Percentiles rank a stretch among this genome's conserved stretches.
Evolutionary conservation across 495 filamentous ascomycete species (phyloP).

Genomic region (Lasiosphaeria ovina): DNA sequence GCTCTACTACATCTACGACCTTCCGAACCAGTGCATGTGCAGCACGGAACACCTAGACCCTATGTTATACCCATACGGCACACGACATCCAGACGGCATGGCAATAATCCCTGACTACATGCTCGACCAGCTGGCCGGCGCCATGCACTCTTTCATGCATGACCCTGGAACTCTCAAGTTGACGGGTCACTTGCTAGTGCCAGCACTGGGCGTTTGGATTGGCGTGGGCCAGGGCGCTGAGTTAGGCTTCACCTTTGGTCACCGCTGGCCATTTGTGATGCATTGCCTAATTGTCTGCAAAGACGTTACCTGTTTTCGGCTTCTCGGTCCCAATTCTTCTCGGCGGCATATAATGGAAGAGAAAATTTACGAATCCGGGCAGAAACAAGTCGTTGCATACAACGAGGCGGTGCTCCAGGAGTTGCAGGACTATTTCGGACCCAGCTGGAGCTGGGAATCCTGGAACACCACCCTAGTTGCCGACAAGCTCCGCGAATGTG

Average conservation of each 20-base stretch:
- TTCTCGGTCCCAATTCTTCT: slow-evolving; percentile 11
- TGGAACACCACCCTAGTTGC: too few relatives aligned
- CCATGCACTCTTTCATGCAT: slow-evolving; percentile 27
- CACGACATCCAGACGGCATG: too few relatives aligned
- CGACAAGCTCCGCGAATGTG: too few relatives aligned
- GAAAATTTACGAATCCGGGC: too few relatives aligned
- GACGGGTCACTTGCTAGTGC: background rate
- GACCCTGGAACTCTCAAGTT: too few relatives aligned
- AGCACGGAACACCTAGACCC: background rate
- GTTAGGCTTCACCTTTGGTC: slow-evolving; percentile 28
- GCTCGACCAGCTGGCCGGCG: slow-evolving; percentile 31
- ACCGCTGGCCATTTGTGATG: slow-evolving; percentile 26
- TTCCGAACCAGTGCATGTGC: slow-evolving; percentile 35
- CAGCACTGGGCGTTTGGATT: slow-evolving; percentile 31
- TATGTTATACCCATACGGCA: too few relatives aligned
- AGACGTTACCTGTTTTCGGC: slow-evolving; percentile 28
- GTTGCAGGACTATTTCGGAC: too few relatives aligned
- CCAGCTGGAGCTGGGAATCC: too few relatives aligned
- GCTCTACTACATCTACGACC: slow-evolving; percentile 36
- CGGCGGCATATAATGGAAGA: too few relatives aligned
- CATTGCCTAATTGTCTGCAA: slow-evolving; percentile 26
- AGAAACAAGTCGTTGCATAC: too few relatives aligned
- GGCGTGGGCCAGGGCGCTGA: slow-evolving; percentile 37
- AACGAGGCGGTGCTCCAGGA: too few relatives aligned
- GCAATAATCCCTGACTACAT: slow-evolving; percentile 21